A percentile compares a stretch with the other conserved stretches of the same genome.
Evolutionary conservation across 2,329 filamentous ascomycete genomes (phyloP).

Genomic region (Aaosphaeria pasadenensis): DNA sequence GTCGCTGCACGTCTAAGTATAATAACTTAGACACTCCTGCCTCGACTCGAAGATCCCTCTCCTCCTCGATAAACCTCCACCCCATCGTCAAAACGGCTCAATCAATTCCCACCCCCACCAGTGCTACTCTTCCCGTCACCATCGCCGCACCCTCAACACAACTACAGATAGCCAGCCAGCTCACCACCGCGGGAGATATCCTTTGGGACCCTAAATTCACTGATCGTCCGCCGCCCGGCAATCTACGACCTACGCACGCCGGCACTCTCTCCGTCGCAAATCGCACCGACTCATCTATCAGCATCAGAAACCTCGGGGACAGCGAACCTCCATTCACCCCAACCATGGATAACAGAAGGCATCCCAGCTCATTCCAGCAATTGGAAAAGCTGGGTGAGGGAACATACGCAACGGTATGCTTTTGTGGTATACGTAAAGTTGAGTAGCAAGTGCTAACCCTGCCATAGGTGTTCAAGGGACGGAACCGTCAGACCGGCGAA

Average conservation of each 20-base stretch:
- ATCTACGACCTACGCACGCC: slow-evolving; percentile 47
- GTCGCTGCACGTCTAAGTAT: neutral
- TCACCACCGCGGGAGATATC: slow-evolving; percentile 48
- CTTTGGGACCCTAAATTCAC: slow-evolving; percentile 51
- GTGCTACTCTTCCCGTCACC: slow-evolving; percentile 8
- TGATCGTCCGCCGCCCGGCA: slow-evolving; percentile 43
- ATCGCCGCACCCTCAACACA: slow-evolving; percentile 24
- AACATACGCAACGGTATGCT: slow-evolving; percentile 86
- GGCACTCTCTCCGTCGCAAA: slow-evolving; percentile 46
- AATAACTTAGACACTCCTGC: neutral
- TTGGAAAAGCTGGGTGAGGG: slow-evolving; percentile 97
- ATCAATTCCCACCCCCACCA: slow-evolving; percentile 16
- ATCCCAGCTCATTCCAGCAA: slow-evolving; percentile 98
- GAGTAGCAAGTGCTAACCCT: slow-evolving; percentile 14
- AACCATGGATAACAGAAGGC: slow-evolving; percentile 83
- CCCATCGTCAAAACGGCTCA: slow-evolving; percentile 18
- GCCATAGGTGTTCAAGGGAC: slow-evolving; percentile 89
- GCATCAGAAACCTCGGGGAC: slow-evolving; percentile 46
- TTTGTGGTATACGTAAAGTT: too few species aligned
- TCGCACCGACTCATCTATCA: slow-evolving; percentile 52
- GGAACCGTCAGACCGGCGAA: slow-evolving; percentile 94
- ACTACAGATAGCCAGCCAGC: slow-evolving; percentile 42
- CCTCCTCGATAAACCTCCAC: neutral
- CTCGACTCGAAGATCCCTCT: slow-evolving; percentile 1
- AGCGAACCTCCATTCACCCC: slow-evolving; percentile 33